phyloP scores from a whole-genome alignment of 2,329 filamentous ascomycete species.

The Cladosporium cucumerinum region DNA sequence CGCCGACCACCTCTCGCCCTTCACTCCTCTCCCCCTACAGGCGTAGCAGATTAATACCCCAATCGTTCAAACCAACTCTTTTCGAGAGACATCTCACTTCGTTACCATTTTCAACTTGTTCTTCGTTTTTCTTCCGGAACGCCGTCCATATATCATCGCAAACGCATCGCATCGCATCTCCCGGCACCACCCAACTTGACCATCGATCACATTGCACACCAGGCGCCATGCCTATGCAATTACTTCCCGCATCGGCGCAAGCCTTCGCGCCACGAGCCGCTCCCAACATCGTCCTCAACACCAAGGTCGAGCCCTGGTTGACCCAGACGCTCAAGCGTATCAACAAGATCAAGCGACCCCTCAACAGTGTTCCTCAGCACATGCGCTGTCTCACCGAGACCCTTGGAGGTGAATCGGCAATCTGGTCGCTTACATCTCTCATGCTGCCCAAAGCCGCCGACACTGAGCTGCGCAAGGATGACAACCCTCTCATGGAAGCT shows the following conservation, averaged over 20 bases:
- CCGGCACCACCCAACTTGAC: constrained; percentile 21
- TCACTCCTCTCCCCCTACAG: constrained; percentile 23
- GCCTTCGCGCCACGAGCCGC: constrained; percentile 92
- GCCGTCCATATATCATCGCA: constrained; percentile 29
- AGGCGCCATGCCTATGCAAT: constrained; percentile 77
- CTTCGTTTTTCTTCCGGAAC: constrained; percentile 22
- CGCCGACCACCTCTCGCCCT: constrained; percentile 25
- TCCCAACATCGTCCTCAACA: constrained; percentile 89
- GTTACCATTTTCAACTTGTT: constrained; percentile 23
- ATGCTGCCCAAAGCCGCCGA: constrained; percentile 91
- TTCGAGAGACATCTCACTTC: constrained; percentile 29
- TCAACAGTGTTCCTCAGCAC: constrained; percentile 96
- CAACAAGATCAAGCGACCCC: constrained; percentile 91
- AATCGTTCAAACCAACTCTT: constrained; percentile 26
- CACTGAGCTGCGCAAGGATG: constrained; percentile 75
- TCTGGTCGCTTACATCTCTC: constrained; percentile 90
- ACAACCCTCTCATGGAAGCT: constrained; percentile 78
- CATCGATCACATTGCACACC: constrained; percentile 17
- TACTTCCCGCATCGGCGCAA: constrained; percentile 91
- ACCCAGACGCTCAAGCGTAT: constrained; percentile 95
- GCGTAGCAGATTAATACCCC: constrained; percentile 28
- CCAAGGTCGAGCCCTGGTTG: constrained; percentile 93
- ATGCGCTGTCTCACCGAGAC: constrained; percentile 93
- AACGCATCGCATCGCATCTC: constrained; percentile 26
- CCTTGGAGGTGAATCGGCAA: constrained; percentile 80